Evolutionary conservation across 129 eudicot genomes (phyloP), one percentile per base, ranked within the genome.

Genomic region (Ambrosia artemisiifolia): DNA sequence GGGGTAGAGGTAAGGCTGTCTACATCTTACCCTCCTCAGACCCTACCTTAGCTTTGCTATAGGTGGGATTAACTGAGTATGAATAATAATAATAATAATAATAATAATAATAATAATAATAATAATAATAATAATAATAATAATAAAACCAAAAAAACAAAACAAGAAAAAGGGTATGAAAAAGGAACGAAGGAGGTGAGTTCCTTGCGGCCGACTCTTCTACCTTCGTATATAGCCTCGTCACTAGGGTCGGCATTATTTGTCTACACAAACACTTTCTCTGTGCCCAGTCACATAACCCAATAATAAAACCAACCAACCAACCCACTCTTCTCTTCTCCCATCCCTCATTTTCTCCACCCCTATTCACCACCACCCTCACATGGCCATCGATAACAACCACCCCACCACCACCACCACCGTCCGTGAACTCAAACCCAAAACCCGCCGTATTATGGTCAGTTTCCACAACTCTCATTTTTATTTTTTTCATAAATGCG

Each of bases 371-470:
- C 60, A 6, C 46, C 34, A 24, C 55, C 75, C 69, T 77, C 85
- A 85, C 81, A 47, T 87, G 95, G 91, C 95, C 79, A 89, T 87
- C 65, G 98, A 69, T 35, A 80, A 83, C 70, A 92, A 93, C 44
- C 80, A 83, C 63, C 2, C 53, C 50, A 3, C 89, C 61, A 56
- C 65, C 11, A 80, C 53, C 50, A 3, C 89, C 61, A 56, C 65
- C 11, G 82, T 85, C 67, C 86, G 86, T 40, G 91, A 88, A 63
- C 79, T 85, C 74, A 92, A 88, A 73, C 91, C 92, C 11, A 81
- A 79, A 65, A 88, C 69, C 85, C 81, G 89, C 79, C 86, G 89
- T 51, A 78, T 87, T 8, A 90, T 87, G 98, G 96, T 92, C n/a
- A 0, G 7, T 64, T 24, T n/a, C n/a, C n/a, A 38, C 2, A 7